Conservation (phyloP, 164 flowering plant species). For the Vitis amurensis region DNA sequence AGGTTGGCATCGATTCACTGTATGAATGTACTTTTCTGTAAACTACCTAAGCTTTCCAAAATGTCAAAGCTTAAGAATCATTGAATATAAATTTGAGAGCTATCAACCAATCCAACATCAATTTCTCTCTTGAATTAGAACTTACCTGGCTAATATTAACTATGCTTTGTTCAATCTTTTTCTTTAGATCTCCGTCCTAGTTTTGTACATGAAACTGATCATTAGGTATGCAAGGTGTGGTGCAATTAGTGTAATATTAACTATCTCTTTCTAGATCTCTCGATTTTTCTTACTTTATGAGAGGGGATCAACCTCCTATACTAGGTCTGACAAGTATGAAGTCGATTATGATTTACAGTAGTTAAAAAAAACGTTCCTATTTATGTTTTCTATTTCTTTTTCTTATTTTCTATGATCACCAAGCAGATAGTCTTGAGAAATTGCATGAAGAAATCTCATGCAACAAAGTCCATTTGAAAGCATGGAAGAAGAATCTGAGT, state of each 20-base stretch:
- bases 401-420: background rate
- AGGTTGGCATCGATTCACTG: background rate
- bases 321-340: too few relatives aligned
- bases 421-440: background rate
- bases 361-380: too few relatives aligned
- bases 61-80: background rate
- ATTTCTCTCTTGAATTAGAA: too few relatives aligned
- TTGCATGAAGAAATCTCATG: background rate
- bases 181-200: background rate
- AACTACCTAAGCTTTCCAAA: too few relatives aligned
- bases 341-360: too few relatives aligned
- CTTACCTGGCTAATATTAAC: background rate
- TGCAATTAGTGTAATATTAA: too few relatives aligned
- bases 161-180: background rate
- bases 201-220: background rate
- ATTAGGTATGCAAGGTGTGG: background rate
- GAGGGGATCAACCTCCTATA: background rate
- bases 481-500: background rate
- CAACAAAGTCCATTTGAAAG: background rate
- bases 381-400: background rate
- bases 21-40: too few relatives aligned
- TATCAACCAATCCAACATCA: too few relatives aligned
- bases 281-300: too few relatives aligned
- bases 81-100: background rate
- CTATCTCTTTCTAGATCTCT: too few relatives aligned